Conservation (phyloP, 1,284 basidiomycete species). For the Cutaneotrichosporon sp. region DNA sequence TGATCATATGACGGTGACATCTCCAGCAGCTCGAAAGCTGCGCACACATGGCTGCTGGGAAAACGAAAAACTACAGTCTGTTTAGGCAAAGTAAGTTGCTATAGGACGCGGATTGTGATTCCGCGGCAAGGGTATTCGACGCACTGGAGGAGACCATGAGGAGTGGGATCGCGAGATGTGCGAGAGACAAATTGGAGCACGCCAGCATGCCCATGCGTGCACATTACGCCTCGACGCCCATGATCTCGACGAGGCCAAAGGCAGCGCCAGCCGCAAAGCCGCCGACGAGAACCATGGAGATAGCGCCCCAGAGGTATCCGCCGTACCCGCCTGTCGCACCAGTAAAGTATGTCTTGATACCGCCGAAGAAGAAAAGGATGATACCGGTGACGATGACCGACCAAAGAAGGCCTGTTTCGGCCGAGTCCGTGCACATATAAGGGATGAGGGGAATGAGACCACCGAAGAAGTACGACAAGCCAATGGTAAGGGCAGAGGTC, state of each 20-base stretch:
- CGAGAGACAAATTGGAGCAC: no score
- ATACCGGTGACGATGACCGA: conserved; percentile 64
- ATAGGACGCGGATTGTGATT: no score
- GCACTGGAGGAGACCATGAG: no score
- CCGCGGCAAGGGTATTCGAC: no score
- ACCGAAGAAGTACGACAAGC: conserved; percentile 69
- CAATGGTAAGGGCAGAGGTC: conserved; percentile 87
- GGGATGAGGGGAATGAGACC: conserved; percentile 83
- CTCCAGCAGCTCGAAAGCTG: not conserved
- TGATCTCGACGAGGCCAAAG: conserved; percentile 71
- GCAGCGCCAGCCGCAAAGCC: conserved; percentile 80
- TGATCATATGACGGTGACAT: not conserved
- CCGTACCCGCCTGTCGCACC: conserved; percentile 60
- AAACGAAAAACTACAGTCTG: not conserved
- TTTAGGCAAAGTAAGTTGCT: no score
- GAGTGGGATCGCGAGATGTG: not conserved
- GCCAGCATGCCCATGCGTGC: not conserved
- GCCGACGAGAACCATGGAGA: conserved; percentile 84
- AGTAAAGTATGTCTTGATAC: conserved; percentile 80
- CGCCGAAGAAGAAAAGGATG: conserved; percentile 83
- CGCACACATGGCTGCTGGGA: not conserved
- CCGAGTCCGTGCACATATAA: conserved; percentile 72
- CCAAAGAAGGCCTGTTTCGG: conserved; percentile 46
- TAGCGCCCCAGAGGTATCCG: conserved; percentile 74
- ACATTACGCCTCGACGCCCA: conserved; percentile 55